Evolutionary conservation across 1,284 basidiomycete genomes (phyloP), one percentile per base, ranked within the genome.

Genomic region (Peniophora sp.): DNA sequence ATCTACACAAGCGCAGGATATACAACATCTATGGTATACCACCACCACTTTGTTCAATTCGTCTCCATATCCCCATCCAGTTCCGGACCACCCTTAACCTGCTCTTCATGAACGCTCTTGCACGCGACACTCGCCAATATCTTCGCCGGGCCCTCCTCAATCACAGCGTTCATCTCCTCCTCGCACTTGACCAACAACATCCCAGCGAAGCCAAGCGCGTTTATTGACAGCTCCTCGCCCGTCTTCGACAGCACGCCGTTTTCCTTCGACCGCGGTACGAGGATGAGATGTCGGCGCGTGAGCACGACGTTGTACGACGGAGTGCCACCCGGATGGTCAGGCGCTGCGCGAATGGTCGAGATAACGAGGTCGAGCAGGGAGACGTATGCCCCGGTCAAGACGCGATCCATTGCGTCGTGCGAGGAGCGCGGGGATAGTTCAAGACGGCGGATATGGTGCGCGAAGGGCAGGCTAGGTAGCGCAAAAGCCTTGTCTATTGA

Each of bases 151-250:
- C 79, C 75, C 63, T 83, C 79, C 50, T 68, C 69, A 64, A 78
- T 78, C 38, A 92, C 77, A 0, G 75, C 76, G 52, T 80, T 78
- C 47, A 90, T 64, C 69, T 92, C 89, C 19, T 73, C 72, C 53
- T 85, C 79, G 57, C 83, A 89, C 70, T 85, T 89, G 41, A 89
- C 90, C 48, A 95, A 77, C 53, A 94, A 61, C 81, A 89, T 79
- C 2, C 92, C 92, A 12, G 89, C 87, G 63, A 85, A 94, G n/a
- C 89, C 92, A 35, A 93, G 75, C 46, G 91, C 77, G 64, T 95
- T 94, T 34, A 95, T 73, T 57, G 79, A 80, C 43, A 95, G 64
- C 53, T 65, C 56, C 35, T 79, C 75, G 16, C 78, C 77, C 3
- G 76, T 78, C 52, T 70, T 72, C 49, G 65, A 52, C 9, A 85